phyloP scores from a whole-genome alignment of 1,139 yeast genomes.

The Protomyces gravidus region DNA sequence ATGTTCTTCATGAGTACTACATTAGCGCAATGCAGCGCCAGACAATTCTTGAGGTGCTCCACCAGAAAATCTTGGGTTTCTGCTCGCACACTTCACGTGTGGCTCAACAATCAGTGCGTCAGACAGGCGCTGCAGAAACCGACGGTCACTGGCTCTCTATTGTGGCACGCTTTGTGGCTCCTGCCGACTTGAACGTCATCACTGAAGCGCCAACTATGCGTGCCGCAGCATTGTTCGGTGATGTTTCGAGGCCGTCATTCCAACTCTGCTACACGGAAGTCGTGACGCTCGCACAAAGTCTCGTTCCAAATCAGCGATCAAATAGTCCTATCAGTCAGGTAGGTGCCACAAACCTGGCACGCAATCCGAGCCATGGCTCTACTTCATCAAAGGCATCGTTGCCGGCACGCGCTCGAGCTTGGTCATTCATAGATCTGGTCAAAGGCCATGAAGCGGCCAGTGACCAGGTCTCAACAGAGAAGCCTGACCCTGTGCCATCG shows the following conservation, averaged over 20 bases:
- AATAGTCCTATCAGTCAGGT: background rate
- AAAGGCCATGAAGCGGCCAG: background rate
- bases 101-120: background rate
- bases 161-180: background rate
- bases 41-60: conserved; percentile 8
- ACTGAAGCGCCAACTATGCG: background rate
- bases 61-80: conserved; percentile 1
- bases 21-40: conserved; percentile 10
- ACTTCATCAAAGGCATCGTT: background rate
- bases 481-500: background rate
- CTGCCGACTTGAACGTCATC: background rate
- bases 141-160: background rate
- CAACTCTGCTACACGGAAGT: background rate
- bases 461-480: background rate
- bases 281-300: background rate
- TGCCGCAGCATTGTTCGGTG: background rate
- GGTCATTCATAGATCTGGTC: background rate
- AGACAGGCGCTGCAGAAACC: background rate
- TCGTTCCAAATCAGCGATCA: background rate
- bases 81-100: conserved; percentile 1
- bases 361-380: background rate
- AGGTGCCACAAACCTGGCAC: background rate
- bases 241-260: background rate
- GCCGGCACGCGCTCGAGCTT: background rate
- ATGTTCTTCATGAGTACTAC: conserved; percentile 8